These are phyloP conservation scores for Paecilomyces niveus DNA, from an alignment of 2,329 filamentous ascomycete species.

Conservation along the genomic window DNA sequence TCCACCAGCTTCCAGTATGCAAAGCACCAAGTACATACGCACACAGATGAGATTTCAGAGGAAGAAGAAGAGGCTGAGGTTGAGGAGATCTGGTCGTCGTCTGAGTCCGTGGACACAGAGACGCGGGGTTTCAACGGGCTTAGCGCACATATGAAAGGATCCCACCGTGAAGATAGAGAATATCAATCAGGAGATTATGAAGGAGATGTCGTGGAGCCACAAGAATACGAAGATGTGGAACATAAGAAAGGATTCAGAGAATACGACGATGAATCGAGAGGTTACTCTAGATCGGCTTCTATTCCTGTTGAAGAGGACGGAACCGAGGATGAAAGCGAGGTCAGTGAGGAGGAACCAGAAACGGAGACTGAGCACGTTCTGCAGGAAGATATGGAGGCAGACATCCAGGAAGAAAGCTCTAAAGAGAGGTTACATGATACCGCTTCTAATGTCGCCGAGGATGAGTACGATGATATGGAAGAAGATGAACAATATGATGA, in stretches of 20 bases:
- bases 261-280: neutral
- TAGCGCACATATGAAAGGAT: neutral
- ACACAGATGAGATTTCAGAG: neutral
- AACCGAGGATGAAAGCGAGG: conserved; percentile 1
- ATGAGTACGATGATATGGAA: neutral
- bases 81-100: neutral
- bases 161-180: neutral
- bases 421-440: neutral
- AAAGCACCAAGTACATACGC: neutral
- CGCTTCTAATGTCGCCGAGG: neutral
- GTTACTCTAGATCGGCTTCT: neutral
- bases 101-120: neutral
- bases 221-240: conserved; percentile 3
- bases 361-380: neutral
- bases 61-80: neutral
- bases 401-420: neutral
- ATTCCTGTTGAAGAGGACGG: conserved; percentile 1
- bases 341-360: conserved; percentile 1
- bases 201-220: neutral
- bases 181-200: neutral
- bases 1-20: neutral
- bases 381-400: neutral
- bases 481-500: conserved; percentile 12
- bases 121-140: neutral
- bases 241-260: neutral